Evolutionary conservation across 2,329 filamentous ascomycete species (phyloP).

Genomic region (Penicillium sp.): DNA sequence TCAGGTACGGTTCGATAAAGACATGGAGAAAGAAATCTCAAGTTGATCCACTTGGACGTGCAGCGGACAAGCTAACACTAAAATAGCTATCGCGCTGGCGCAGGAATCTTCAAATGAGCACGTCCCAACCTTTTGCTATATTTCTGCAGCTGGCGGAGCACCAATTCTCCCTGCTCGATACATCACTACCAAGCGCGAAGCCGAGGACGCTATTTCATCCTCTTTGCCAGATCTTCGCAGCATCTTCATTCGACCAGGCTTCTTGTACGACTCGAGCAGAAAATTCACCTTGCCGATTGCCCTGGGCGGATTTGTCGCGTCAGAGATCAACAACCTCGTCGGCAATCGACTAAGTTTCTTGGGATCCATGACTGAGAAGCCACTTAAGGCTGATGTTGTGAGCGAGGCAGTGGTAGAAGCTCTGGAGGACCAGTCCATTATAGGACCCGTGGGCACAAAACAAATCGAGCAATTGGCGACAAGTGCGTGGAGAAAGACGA

Average conservation of each 20-base stretch:
- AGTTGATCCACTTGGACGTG: neutral
- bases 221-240: constrained; percentile 69
- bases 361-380: constrained; percentile 77
- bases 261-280: constrained; percentile 81
- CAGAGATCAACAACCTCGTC: constrained; percentile 68
- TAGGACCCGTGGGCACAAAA: constrained; percentile 69
- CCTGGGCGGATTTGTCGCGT: constrained; percentile 65
- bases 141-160: constrained; percentile 81
- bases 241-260: constrained; percentile 77
- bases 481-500: constrained; percentile 80
- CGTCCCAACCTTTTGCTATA: constrained; percentile 70
- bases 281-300: constrained; percentile 81
- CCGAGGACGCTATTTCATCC: constrained; percentile 67
- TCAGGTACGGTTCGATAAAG: constrained; percentile 40
- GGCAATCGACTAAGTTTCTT: constrained; percentile 73
- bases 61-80: constrained; percentile 1
- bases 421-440: constrained; percentile 64
- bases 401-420: constrained; percentile 87
- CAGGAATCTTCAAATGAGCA: constrained; percentile 63
- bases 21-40: neutral
- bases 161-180: constrained; percentile 80
- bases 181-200: constrained; percentile 85
- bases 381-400: constrained; percentile 78
- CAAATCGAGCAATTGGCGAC: constrained; percentile 76
- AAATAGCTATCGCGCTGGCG: constrained; percentile 70